Conservation (phyloP, 352 stramenopile genomes). For the Globisporangium sylvaticum region DNA sequence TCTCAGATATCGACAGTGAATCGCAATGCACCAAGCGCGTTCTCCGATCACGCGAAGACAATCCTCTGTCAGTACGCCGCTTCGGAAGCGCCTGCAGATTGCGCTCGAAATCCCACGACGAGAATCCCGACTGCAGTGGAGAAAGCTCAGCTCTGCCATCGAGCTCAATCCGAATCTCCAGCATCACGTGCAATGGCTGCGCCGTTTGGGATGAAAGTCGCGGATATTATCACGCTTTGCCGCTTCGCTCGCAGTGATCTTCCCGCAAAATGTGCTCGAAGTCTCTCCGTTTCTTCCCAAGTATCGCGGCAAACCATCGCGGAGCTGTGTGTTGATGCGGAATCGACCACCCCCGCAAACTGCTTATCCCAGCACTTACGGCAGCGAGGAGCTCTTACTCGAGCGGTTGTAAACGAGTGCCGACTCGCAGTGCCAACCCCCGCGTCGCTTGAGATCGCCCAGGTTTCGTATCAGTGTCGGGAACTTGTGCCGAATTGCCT, state of each 20-base stretch:
- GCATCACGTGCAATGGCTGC: conserved; percentile 30
- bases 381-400: conserved; percentile 17
- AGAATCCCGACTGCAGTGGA: conserved; percentile 14
- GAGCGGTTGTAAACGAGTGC: conserved; percentile 28
- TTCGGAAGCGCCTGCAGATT: conserved; percentile 31
- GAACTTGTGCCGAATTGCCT: conserved; percentile 42
- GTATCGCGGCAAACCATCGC: conserved; percentile 30
- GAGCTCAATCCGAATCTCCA: conserved; percentile 25
- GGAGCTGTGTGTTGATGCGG: conserved; percentile 29
- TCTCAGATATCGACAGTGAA: neutral
- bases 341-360: conserved; percentile 32
- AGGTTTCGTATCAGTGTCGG: conserved; percentile 43
- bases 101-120: conserved; percentile 22
- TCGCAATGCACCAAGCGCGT: conserved; percentile 24
- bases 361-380: conserved; percentile 40
- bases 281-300: conserved; percentile 20
- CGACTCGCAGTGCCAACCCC: conserved; percentile 20
- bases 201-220: conserved; percentile 38
- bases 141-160: conserved; percentile 31
- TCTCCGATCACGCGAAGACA: conserved; percentile 32
- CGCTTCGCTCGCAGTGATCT: conserved; percentile 20
- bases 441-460: conserved; percentile 35
- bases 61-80: conserved; percentile 34
- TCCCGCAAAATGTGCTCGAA: conserved; percentile 38
- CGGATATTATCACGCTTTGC: conserved; percentile 37